These are phyloP conservation scores for Leucaena leucocephala DNA, from an alignment of 306 rosid genomes.

Conservation along the genomic window DNA sequence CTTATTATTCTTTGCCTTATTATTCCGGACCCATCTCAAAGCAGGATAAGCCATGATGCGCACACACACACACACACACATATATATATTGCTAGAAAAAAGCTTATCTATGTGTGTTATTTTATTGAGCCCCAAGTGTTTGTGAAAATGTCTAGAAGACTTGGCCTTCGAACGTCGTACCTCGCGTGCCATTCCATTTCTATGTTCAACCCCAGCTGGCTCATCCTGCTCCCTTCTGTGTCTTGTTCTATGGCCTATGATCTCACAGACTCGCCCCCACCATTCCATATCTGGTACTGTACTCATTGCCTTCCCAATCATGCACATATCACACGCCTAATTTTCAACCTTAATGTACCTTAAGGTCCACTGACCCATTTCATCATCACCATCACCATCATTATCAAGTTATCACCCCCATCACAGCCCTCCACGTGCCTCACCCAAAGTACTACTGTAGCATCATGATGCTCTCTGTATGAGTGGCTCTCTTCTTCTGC, in stretches of 20 bases:
- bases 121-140: constrained; percentile 26
- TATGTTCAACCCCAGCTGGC: constrained; percentile 37
- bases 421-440: constrained; percentile 25
- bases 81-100: constrained; percentile 10
- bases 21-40: constrained; percentile 32
- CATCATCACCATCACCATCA: constrained; percentile 46
- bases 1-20: constrained; percentile 36
- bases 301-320: constrained; percentile 50
- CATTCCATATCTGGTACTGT: constrained; percentile 26
- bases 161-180: constrained; percentile 27
- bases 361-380: constrained; percentile 36
- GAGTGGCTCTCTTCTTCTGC: constrained; percentile 35
- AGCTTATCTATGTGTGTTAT: not conserved
- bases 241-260: constrained; percentile 25
- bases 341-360: constrained; percentile 53
- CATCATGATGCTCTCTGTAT: constrained; percentile 31
- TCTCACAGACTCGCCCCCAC: not conserved
- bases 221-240: constrained; percentile 16
- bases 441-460: constrained; percentile 7
- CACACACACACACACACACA: no score
- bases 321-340: constrained; percentile 40
- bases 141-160: constrained; percentile 34
- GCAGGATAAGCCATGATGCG: not conserved
- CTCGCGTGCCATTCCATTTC: constrained; percentile 49
- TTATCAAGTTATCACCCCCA: constrained; percentile 37